Percentiles rank a stretch among this genome's conserved stretches.
Evolutionary conservation across 2,329 filamentous ascomycete genomes (phyloP).

Genomic region (Pyrenochaeta sp.): DNA sequence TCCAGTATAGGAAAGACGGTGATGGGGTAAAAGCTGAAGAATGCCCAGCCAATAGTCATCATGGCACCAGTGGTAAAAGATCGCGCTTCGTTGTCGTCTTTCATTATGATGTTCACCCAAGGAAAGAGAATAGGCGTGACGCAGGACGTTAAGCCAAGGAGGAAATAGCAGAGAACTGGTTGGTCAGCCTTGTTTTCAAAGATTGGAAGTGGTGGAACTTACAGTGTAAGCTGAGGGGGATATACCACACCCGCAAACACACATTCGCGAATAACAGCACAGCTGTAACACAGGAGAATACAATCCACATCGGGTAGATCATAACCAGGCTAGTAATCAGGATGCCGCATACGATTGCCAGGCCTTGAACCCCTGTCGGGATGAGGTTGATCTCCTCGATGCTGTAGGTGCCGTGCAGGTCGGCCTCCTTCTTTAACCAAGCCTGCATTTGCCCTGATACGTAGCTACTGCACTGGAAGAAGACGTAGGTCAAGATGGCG

Average conservation of each 20-base stretch:
- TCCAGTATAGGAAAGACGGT: conserved; percentile 41
- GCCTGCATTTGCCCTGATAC: conserved; percentile 58
- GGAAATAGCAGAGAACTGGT: conserved; percentile 33
- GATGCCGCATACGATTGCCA: conserved; percentile 58
- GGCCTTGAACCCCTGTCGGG: conserved; percentile 56
- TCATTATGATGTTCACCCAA: conserved; percentile 37
- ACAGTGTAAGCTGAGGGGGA: conserved; percentile 52
- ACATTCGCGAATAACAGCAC: conserved; percentile 53
- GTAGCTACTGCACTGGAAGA: conserved; percentile 48
- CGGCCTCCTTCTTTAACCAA: conserved; percentile 58
- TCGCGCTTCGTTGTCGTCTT: conserved; percentile 54
- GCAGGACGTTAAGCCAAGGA: conserved; percentile 34
- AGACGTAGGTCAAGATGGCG: conserved; percentile 56
- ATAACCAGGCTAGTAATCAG: conserved; percentile 58
- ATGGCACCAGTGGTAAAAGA: conserved; percentile 46
- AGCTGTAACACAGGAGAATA: conserved; percentile 51
- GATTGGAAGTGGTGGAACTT: conserved; percentile 4
- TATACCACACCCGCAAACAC: conserved; percentile 58
- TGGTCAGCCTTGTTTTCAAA: conserved; percentile 5
- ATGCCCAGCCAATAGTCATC: conserved; percentile 46
- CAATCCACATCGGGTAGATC: conserved; percentile 58
- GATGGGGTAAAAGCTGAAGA: conserved; percentile 40
- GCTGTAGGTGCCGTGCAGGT: conserved; percentile 45
- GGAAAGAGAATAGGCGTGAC: conserved; percentile 38
- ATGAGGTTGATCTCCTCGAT: conserved; percentile 59